These are phyloP conservation scores for Hymenochaete sp. DNA, from an alignment of 1,284 basidiomycete species.

Conservation along the genomic window DNA sequence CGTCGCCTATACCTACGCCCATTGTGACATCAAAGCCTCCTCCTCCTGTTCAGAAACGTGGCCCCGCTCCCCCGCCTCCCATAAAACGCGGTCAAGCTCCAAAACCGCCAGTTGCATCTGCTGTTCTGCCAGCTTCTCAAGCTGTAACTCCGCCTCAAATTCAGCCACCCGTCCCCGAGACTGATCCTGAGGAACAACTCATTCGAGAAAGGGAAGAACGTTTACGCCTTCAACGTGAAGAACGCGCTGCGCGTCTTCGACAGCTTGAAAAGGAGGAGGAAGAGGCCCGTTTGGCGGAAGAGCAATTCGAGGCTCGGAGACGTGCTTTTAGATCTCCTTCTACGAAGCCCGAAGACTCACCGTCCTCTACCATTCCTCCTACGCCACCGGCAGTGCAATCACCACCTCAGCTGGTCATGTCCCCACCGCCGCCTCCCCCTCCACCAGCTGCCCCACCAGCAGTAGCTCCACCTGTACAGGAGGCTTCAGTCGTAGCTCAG, in stretches of 20 bases:
- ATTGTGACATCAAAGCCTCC: slow-evolving; percentile 27
- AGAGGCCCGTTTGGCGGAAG: slow-evolving; percentile 53
- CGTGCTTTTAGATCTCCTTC: slow-evolving; percentile 35
- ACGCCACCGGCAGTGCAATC: slow-evolving; percentile 25
- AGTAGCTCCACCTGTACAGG: slow-evolving; percentile 31
- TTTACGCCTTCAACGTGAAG: slow-evolving; percentile 58
- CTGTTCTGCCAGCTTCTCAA: slow-evolving; percentile 22
- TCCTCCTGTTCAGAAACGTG: slow-evolving; percentile 28
- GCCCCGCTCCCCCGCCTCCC: slow-evolving; percentile 30
- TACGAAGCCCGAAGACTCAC: slow-evolving; percentile 32
- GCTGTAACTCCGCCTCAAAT: slow-evolving; percentile 26
- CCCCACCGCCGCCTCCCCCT: slow-evolving; percentile 19
- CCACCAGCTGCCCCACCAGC: slow-evolving; percentile 25
- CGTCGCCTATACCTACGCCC: slow-evolving; percentile 24
- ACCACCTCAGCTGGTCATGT: slow-evolving; percentile 20
- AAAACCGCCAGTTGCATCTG: slow-evolving; percentile 27
- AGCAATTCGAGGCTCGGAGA: slow-evolving; percentile 36
- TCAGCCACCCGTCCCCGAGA: slow-evolving; percentile 30
- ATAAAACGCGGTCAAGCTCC: slow-evolving; percentile 27
- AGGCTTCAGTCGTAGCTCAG: slow-evolving; percentile 24
- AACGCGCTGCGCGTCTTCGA: slow-evolving; percentile 52
- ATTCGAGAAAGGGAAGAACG: slow-evolving; percentile 57
- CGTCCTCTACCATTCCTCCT: slow-evolving; percentile 28
- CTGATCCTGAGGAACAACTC: slow-evolving; percentile 59
- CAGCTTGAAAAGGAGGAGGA: slow-evolving; percentile 68